Conservation (phyloP, 257 asterid species). For the Solanum arcanum region DNA sequence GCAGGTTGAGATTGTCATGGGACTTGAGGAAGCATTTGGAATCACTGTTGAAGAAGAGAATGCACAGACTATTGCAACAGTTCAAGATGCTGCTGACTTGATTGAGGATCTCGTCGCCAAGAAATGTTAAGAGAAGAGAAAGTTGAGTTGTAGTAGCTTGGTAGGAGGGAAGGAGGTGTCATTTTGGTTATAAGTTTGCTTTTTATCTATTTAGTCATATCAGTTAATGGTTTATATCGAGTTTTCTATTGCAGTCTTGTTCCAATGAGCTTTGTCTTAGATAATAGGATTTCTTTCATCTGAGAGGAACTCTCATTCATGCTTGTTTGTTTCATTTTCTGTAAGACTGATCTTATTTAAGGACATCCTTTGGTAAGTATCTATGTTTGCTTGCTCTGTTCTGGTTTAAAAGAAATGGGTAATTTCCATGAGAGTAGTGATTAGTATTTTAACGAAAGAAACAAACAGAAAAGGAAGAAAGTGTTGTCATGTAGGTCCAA, state of each 20-base stretch:
- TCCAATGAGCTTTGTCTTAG: background rate
- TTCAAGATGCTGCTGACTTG: conserved; percentile 87
- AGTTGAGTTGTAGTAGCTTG: background rate
- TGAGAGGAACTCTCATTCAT: background rate
- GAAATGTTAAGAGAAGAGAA: conserved; percentile 17
- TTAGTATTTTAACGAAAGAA: background rate
- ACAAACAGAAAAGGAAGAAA: too few relatives aligned
- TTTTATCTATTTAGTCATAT: background rate
- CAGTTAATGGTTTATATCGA: background rate
- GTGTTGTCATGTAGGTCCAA: background rate
- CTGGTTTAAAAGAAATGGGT: background rate
- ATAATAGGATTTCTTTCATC: background rate
- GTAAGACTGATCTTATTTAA: background rate
- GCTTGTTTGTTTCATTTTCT: background rate
- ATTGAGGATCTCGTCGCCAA: conserved; percentile 58
- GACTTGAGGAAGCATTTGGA: conserved; percentile 89
- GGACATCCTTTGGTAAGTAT: background rate
- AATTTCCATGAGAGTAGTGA: background rate
- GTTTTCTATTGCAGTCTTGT: background rate
- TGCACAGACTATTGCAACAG: conserved; percentile 73
- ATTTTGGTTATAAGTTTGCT: conserved; percentile 1
- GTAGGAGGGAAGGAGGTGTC: background rate
- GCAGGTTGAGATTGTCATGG: conserved; percentile 92
- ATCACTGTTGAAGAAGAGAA: conserved; percentile 84
- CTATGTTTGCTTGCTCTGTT: background rate